phyloP scores from a whole-genome alignment of 345 rosid species.

The Zanthoxylum bungeanum region DNA sequence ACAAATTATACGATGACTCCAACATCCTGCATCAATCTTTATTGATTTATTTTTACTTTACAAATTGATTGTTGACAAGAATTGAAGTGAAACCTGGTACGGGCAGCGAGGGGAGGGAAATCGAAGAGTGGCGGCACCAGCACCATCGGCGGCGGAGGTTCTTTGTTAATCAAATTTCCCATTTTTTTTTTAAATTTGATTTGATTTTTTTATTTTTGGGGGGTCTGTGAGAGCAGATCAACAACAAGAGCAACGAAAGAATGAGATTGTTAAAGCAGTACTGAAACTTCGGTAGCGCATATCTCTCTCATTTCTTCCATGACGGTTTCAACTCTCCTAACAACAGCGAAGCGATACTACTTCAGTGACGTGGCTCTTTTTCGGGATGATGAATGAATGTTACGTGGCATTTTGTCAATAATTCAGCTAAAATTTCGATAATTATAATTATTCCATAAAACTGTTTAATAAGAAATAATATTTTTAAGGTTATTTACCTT shows the following conservation, averaged over 20 bases:
- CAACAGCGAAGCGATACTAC: background rate
- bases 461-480: no score
- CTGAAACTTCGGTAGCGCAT: conserved; percentile 8
- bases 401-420: background rate
- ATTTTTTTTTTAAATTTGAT: conserved; percentile 12
- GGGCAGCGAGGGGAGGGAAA: conserved; percentile 88
- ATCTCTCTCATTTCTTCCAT: background rate
- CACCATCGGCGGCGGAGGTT: conserved; percentile 81
- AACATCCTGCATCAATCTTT: conserved; percentile 59
- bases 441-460: no score
- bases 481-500: no score
- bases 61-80: background rate
- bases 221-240: background rate
- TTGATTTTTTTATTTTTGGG: background rate
- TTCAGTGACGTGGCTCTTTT: conserved; percentile 19
- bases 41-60: background rate
- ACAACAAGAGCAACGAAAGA: background rate
- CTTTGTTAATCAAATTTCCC: conserved; percentile 62
- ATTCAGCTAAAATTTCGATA: no score
- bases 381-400: no score
- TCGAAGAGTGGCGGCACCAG: conserved; percentile 92
- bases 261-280: background rate
- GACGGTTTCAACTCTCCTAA: conserved; percentile 13
- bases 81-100: conserved; percentile 53
- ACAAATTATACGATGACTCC: conserved; percentile 70